Conservation (phyloP, 176 grass and related monocot species). For the Dactylis glomerata region DNA sequence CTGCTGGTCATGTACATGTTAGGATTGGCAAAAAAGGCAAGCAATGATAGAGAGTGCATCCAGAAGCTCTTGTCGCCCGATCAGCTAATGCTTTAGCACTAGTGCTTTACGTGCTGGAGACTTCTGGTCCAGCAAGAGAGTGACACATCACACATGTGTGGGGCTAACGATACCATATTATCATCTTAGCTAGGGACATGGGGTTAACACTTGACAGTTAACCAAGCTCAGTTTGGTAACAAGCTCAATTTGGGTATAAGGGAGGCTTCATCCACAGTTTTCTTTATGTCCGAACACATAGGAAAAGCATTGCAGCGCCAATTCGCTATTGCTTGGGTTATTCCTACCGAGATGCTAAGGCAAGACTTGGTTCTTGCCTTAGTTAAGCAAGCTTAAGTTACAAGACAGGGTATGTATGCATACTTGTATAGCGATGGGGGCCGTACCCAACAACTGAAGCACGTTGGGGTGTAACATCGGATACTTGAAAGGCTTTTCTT, state of each 20-base stretch:
- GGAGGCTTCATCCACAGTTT: neutral
- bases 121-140: slow-evolving; percentile 20
- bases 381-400: neutral
- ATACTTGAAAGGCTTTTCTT: slow-evolving; percentile 11
- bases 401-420: neutral
- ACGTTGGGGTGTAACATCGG: slow-evolving; percentile 26
- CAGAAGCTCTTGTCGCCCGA: neutral
- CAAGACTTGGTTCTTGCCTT: neutral
- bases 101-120: slow-evolving; percentile 21
- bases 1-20: neutral
- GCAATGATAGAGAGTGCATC: neutral
- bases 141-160: neutral
- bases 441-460: slow-evolving; percentile 36
- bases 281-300: neutral
- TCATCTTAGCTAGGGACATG: neutral
- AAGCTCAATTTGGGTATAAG: neutral
- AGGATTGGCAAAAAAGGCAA: neutral
- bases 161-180: neutral
- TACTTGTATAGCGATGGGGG: neutral
- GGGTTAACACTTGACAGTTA: neutral
- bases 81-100: neutral
- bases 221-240: neutral
- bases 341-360: neutral
- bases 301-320: neutral
- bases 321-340: neutral